Base-by-base conservation (phyloP, 148 eudicot species). In the Vaccinium myrtillus region DNA sequence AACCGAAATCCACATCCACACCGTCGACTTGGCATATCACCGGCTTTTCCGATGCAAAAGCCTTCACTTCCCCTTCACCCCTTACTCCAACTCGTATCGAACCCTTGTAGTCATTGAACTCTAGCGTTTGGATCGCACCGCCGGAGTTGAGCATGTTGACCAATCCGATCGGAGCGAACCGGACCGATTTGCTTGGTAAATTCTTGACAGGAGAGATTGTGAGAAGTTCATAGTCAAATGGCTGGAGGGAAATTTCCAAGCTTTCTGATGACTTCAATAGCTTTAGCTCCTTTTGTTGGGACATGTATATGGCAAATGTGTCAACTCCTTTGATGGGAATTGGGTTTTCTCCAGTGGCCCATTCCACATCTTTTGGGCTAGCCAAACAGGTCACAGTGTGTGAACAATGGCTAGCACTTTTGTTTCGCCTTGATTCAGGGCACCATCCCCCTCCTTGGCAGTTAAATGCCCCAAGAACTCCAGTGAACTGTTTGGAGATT, bases 71-170 rank as follows among this genome's bases (percentile, higher is more conserved):
- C 48, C 93, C 93, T 1, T 79, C 79, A 25, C 93, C 91, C 58
- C 30, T 77, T 1, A 84, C 54, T 25, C 81, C 85, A 50, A 77
- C 61, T 25, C 50, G 61, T 16, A 49, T 43, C 16, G 49, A 76
- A 63, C 83, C 53, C 9, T 32, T 81, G 1, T 59, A 16, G 59
- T 84, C 49, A 16, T 83, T 49, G 8, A 5, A 46, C 6, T 23
- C 85, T 9, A 77, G 59, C 0, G 81, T 77, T 82, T 83, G 63
- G 16, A 90, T 75, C 5, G 90, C 89, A 1, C 92, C 90, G 9
- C 92, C 90, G 2, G 88, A 54, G 82, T 90, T 90, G 39, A 90
- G 88, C 92, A 90, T 90, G 81, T 90, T 88, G 32, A 85, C 88
- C 43, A 88, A 61, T 70, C 92, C 90, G 58, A 90, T 87, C 5